Evolutionary conservation across 768 basidiomycete genomes (phyloP).

Genomic region (Suillus subluteus): DNA sequence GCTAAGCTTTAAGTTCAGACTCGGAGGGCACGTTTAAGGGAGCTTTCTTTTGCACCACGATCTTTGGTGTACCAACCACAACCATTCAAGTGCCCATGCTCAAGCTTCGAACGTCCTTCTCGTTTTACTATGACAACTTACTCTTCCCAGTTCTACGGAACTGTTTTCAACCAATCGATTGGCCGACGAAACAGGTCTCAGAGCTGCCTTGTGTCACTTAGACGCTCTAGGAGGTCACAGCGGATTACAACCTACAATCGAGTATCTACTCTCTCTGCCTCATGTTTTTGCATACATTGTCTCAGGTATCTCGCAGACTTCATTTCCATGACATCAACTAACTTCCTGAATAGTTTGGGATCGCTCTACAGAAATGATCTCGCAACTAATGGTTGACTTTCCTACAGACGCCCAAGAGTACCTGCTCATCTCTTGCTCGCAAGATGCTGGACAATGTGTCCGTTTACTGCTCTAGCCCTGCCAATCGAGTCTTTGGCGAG

Average conservation of each 20-base stretch:
- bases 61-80: neutral
- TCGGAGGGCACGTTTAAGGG: neutral
- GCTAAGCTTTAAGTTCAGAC: no score
- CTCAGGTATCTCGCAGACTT: slow-evolving; percentile 25
- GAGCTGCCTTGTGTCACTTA: slow-evolving; percentile 19
- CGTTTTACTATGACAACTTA: neutral
- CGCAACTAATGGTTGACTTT: slow-evolving; percentile 38
- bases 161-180: slow-evolving; percentile 13
- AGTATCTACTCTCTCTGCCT: slow-evolving; percentile 30
- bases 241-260: slow-evolving; percentile 26
- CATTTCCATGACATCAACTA: neutral
- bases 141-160: neutral
- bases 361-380: slow-evolving; percentile 18
- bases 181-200: slow-evolving; percentile 21
- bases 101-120: neutral
- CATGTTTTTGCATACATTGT: slow-evolving; percentile 32
- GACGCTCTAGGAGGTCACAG: slow-evolving; percentile 19
- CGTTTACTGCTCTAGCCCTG: slow-evolving; percentile 24
- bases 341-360: slow-evolving; percentile 18
- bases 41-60: neutral
- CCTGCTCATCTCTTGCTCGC: slow-evolving; percentile 21
- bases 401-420: slow-evolving; percentile 30
- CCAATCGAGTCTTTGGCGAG: slow-evolving; percentile 21
- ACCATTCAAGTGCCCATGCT: neutral
- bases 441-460: slow-evolving; percentile 31